A percentile compares a stretch with the other conserved stretches of the same genome.
Evolutionary conservation across 805 yeast species (phyloP).

Genomic region (Ogataea pini): DNA sequence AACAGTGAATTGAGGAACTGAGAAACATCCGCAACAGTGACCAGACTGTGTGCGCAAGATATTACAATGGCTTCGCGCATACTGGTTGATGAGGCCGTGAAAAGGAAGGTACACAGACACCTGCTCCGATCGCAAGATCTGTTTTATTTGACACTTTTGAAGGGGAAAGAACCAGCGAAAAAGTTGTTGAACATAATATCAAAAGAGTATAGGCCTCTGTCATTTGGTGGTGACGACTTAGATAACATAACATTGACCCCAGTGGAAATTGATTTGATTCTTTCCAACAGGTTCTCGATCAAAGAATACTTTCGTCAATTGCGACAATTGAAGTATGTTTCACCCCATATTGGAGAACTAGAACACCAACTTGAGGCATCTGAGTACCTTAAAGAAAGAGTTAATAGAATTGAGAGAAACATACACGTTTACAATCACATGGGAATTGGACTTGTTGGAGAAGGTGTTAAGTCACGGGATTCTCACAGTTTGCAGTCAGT

Average conservation of each 20-base stretch:
- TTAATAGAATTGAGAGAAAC: neutral
- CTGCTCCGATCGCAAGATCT: slow-evolving; percentile 10
- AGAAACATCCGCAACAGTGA: neutral
- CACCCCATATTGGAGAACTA: slow-evolving; percentile 7
- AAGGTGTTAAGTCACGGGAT: neutral
- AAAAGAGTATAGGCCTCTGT: slow-evolving; percentile 2
- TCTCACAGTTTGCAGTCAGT: slow-evolving; percentile 2
- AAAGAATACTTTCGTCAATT: slow-evolving; percentile 12
- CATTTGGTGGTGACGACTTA: slow-evolving; percentile 4
- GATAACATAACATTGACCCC: slow-evolving; percentile 12
- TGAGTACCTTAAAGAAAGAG: slow-evolving; percentile 7
- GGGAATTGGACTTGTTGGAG: slow-evolving; percentile 9
- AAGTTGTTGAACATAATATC: slow-evolving; percentile 4
- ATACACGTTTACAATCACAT: slow-evolving; percentile 3
- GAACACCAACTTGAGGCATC: slow-evolving; percentile 3
- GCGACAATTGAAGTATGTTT: slow-evolving; percentile 7
- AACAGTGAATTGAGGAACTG: neutral
- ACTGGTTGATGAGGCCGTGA: slow-evolving; percentile 9
- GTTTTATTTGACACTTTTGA: slow-evolving; percentile 14
- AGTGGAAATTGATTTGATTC: slow-evolving; percentile 13
- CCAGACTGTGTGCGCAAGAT: too few species aligned
- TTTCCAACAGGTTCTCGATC: slow-evolving; percentile 11
- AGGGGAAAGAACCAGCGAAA: slow-evolving; percentile 5
- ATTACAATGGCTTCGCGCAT: slow-evolving; percentile 13
- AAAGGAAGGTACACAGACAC: slow-evolving; percentile 9